A percentile compares a stretch with the other conserved stretches of the same genome.
phyloP scores from a whole-genome alignment of 1,284 basidiomycete genomes.

The Spongispora temasekensis region DNA sequence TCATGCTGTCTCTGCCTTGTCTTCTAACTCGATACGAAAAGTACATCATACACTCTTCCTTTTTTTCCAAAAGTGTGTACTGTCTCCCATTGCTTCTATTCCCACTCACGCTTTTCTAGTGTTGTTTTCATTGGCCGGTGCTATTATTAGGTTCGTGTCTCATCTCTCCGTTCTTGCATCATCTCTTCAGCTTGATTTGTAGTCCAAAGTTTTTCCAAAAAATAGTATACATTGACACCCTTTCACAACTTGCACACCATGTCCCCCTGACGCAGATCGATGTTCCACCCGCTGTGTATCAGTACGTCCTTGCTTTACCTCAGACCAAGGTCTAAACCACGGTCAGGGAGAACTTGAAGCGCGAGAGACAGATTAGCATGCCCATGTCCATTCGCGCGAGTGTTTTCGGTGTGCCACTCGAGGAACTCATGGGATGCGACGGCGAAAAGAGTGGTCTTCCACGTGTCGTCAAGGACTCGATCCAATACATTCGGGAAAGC shows the following conservation, averaged over 20 bases:
- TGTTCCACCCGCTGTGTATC: slow-evolving; percentile 78
- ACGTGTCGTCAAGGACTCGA: slow-evolving; percentile 74
- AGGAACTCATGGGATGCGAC: slow-evolving; percentile 78
- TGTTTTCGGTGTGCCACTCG: slow-evolving; percentile 77
- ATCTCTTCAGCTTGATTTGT: not conserved
- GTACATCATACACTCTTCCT: slow-evolving; percentile 85
- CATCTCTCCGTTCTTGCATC: not conserved
- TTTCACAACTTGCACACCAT: slow-evolving; percentile 72
- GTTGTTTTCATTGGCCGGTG: slow-evolving; percentile 82
- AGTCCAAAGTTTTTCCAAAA: slow-evolving; percentile 89
- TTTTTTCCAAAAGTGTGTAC: slow-evolving; percentile 79
- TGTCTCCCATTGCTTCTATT: not conserved
- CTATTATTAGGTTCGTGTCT: slow-evolving; percentile 68
- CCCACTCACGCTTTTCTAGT: slow-evolving; percentile 44
- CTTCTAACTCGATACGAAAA: slow-evolving; percentile 31
- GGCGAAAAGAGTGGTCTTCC: slow-evolving; percentile 82
- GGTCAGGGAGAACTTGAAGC: slow-evolving; percentile 69
- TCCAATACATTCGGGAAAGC: slow-evolving; percentile 66
- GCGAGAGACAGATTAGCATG: slow-evolving; percentile 65
- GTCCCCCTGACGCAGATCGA: slow-evolving; percentile 85
- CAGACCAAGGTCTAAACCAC: slow-evolving; percentile 4
- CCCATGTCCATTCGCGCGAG: slow-evolving; percentile 59
- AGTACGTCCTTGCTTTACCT: slow-evolving; percentile 44
- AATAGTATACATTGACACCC: slow-evolving; percentile 70
- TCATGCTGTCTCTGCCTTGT: not conserved